These are phyloP conservation scores for Phyllosticta paracitricarpa DNA, from an alignment of 2,329 filamentous ascomycete genomes.

Conservation along the genomic window DNA sequence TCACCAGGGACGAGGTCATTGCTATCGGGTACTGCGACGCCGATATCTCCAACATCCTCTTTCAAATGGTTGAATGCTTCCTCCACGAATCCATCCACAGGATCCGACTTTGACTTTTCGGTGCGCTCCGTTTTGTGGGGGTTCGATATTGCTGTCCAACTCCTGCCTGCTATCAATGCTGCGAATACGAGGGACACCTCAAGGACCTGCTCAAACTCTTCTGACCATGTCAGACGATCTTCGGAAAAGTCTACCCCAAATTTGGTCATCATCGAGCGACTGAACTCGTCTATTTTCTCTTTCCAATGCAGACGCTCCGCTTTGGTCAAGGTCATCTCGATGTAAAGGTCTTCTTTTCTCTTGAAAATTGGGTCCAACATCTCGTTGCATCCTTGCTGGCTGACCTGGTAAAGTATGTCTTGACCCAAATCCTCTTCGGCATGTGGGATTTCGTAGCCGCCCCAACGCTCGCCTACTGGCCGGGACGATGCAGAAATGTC, in stretches of 20 bases:
- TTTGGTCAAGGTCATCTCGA: slow-evolving; percentile 46
- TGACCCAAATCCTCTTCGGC: slow-evolving; percentile 75
- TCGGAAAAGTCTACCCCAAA: slow-evolving; percentile 17
- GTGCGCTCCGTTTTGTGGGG: not conserved
- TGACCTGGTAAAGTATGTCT: slow-evolving; percentile 83
- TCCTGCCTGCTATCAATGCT: slow-evolving; percentile 2
- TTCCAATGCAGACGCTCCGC: slow-evolving; percentile 18
- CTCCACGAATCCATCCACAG: slow-evolving; percentile 5
- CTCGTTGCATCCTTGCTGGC: slow-evolving; percentile 88
- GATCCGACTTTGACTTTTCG: not conserved
- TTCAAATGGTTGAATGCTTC: slow-evolving; percentile 8
- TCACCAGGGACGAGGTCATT: not conserved
- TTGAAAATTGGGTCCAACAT: slow-evolving; percentile 81
- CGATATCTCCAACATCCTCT: not conserved
- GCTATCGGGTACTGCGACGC: not conserved
- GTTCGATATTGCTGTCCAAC: slow-evolving; percentile 3
- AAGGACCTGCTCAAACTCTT: slow-evolving; percentile 4
- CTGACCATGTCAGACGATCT: slow-evolving; percentile 1
- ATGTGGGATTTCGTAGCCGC: slow-evolving; percentile 67
- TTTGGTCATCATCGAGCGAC: slow-evolving; percentile 9
- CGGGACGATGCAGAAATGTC: slow-evolving; percentile 64
- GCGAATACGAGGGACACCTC: slow-evolving; percentile 8
- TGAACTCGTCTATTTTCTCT: slow-evolving; percentile 1
- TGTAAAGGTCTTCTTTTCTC: slow-evolving; percentile 63
- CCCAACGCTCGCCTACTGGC: slow-evolving; percentile 59